Base-by-base conservation (phyloP, 768 basidiomycete species). In the Termitomyces sp. region DNA sequence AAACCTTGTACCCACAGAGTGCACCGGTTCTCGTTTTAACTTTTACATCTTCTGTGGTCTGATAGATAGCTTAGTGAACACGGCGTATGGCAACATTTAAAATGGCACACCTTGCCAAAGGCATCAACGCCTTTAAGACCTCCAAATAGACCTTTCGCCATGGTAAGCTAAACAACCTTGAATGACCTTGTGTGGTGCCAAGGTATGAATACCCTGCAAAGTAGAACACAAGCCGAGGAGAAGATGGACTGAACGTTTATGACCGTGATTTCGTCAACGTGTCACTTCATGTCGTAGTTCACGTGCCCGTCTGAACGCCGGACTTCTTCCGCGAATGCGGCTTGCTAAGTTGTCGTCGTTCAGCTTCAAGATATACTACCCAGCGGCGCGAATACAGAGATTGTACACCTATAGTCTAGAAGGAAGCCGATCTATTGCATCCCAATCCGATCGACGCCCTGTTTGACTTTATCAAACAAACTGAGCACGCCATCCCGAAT, bases 1-100 rank as follows among this genome's bases (percentile, higher is more conserved):
- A 35, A 30, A 53, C 40, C 14, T 30, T 28, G 20, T 50, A 77
- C 91, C 72, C 66, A 96, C 95, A 79, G 66, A 95, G 79, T 64
- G 92, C 96, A 65, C 92, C 95, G 49, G 91, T 93, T 59, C 95
- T 86, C 36, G 97, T 98, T 82, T 95, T 95, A 76, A 99, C 93
- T 78, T 98, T 98, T 63, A 99, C 97, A 80, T 99, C 97, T 70
- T 98, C 97, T 72, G 93, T 93, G 40, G 97, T 99, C 96, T 99
- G 35, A 33, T 40, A n/a, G 16, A 26, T 40, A 12, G 60, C 36
- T 59, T 26, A 32, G 30, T 60, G 23, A 61, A 38, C 50, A 53
- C 55, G 28, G 43, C 36, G 40, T 36, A 35, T 14, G 53, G 23
- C 44, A 60, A 67, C 58, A 48, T 64, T 49, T 59, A 61, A 58